Base-by-base conservation (phyloP, 1,139 yeast species). In the Pichiaceae sp. region DNA sequence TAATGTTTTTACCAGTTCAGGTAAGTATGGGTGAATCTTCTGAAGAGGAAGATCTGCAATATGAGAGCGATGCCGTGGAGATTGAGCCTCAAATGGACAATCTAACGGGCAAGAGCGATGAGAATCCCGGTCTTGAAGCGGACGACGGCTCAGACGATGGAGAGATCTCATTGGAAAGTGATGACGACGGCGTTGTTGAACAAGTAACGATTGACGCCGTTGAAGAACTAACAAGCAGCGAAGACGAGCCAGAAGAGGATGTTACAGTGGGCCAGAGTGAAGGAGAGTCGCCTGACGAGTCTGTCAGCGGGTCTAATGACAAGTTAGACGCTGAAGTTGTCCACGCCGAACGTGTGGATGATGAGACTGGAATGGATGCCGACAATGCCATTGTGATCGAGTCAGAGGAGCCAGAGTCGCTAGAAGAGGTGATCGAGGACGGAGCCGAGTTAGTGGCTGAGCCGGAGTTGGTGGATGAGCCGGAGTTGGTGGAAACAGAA, bases 11-110 rank as follows among this genome's bases (percentile, higher is more conserved):
- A n/a, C n/a, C n/a, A n/a, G n/a, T n/a, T n/a, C n/a, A n/a, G n/a
- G n/a, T n/a, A n/a, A n/a, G n/a, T n/a, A n/a, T n/a, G n/a, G n/a
- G n/a, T n/a, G n/a, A n/a, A n/a, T n/a, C n/a, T n/a, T n/a, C n/a
- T n/a, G 35, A 34, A 17, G 42, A 36, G 18, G 29, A 36, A 23
- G 50, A 47, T 17, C 35, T 48, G 23, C 52, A 47, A 32, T 47
- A 52, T 34, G 56, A 50, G 34, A 48, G 52, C 29, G 68, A 63
- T 27, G 69, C 63, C 29, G 63, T 56, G 34, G 49, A 50, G 42
- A 54, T 52, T 17, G 41, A 32, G 15, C 32, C 38, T 16, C 33
- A 34, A 14, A 7, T 15, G 31, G 36, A 21, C 11, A 21, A 7
- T 7, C 9, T 21, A 21, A 7, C 24, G 24, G 24, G 11, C 7